phyloP scores from a whole-genome alignment of 176 grass and related monocot genomes.

The Hordeum vulgare region MorexV3_pseudomolecules_assembly NC_058520.1:546647554-546648053 shows the following conservation, averaged over 20 bases:
- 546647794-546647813: constrained; percentile 95
- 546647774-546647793: constrained; percentile 86
- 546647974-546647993: neutral
- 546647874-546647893: constrained; percentile 93
- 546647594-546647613: constrained; percentile 79
- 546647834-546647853: constrained; percentile 99
- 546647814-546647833: constrained; percentile 96
- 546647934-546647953: constrained; percentile 79
- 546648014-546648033: constrained; percentile 7
- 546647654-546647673: constrained; percentile 84
- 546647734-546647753: constrained; percentile 2
- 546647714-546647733: too few relatives aligned
- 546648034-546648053: constrained; percentile 19
- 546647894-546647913: constrained; percentile 75
- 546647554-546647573: constrained; percentile 74
- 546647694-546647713: too few relatives aligned
- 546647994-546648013: neutral
- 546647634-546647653: constrained; percentile 85
- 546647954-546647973: constrained; percentile 43
- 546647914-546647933: constrained; percentile 92
- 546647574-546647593: constrained; percentile 65
- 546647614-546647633: constrained; percentile 80
- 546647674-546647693: constrained; percentile 30
- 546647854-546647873: constrained; percentile 92
- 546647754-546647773: neutral